phyloP scores from a whole-genome alignment of 1,139 yeast species.

The Protomyces arabidopsidicola region DNA sequence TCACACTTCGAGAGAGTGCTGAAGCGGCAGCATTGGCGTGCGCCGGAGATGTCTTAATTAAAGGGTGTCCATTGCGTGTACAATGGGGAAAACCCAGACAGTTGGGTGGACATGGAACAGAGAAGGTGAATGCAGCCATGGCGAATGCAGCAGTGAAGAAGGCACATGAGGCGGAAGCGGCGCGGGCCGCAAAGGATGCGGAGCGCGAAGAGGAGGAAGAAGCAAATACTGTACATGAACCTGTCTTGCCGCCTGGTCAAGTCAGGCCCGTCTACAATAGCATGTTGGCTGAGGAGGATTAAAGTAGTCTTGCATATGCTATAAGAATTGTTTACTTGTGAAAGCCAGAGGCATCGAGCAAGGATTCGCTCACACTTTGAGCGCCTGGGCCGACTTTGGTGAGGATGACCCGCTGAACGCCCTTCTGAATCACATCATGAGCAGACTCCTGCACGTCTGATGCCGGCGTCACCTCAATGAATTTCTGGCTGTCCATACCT shows the following conservation, averaged over 20 bases:
- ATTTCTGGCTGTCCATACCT: constrained; percentile 51
- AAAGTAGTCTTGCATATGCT: not conserved
- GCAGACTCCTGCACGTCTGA: constrained; percentile 61
- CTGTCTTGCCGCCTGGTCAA: not conserved
- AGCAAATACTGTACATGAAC: not conserved
- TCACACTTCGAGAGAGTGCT: constrained; percentile 50
- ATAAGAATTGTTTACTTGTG: not conserved
- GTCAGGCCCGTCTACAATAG: not conserved
- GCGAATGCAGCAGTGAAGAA: constrained; percentile 1
- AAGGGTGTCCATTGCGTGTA: constrained; percentile 53
- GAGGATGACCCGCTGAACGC: constrained; percentile 75
- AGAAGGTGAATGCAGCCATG: constrained; percentile 19
- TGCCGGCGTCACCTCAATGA: constrained; percentile 45
- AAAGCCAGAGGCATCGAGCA: constrained; percentile 17
- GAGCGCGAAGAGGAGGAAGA: not conserved
- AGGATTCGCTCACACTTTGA: constrained; percentile 21
- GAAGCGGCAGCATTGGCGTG: constrained; percentile 49
- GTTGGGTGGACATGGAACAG: constrained; percentile 41
- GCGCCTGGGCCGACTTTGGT: constrained; percentile 91
- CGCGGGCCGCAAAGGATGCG: not conserved
- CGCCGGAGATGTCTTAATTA: constrained; percentile 42
- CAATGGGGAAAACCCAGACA: constrained; percentile 61
- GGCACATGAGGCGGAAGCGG: not conserved
- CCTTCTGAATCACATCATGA: constrained; percentile 61
- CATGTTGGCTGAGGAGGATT: not conserved